Percentiles rank a stretch among this genome's conserved stretches.
Evolutionary conservation across 2,329 filamentous ascomycete species (phyloP).

Genomic region (Alternaria ethzedia): DNA sequence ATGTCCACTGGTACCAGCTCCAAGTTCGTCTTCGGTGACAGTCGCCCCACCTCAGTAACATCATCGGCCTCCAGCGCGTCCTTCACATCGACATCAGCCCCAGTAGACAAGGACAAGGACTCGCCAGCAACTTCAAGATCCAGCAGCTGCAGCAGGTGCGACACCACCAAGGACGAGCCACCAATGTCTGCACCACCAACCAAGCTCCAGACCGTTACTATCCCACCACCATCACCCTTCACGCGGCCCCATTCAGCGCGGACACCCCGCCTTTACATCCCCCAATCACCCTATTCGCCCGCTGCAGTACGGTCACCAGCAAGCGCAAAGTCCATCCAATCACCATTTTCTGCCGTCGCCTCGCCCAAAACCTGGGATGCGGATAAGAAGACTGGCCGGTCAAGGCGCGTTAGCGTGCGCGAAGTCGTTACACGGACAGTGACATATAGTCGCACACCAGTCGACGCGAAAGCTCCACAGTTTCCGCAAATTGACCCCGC

Average conservation of each 20-base stretch:
- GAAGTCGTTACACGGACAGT: constrained; percentile 95
- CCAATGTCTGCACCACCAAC: constrained; percentile 53
- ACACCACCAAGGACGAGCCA: constrained; percentile 42
- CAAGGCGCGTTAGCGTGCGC: constrained; percentile 72
- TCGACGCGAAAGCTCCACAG: constrained; percentile 50
- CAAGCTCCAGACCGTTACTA: constrained; percentile 61
- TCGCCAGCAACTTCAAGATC: constrained; percentile 46
- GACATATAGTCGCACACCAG: constrained; percentile 73
- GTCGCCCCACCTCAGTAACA: constrained; percentile 48
- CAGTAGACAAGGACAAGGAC: constrained; percentile 33
- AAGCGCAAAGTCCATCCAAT: constrained; percentile 62
- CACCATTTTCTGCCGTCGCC: constrained; percentile 73
- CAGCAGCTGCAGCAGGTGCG: constrained; percentile 48
- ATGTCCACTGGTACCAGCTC: constrained; percentile 63
- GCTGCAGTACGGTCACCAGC: constrained; percentile 68
- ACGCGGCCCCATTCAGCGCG: constrained; percentile 68
- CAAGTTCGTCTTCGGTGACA: constrained; percentile 57
- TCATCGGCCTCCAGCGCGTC: constrained; percentile 45
- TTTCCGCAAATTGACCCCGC: constrained; percentile 78
- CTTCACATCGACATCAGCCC: constrained; percentile 45
- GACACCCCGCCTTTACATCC: constrained; percentile 73
- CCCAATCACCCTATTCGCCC: constrained; percentile 75
- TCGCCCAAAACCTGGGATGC: constrained; percentile 82
- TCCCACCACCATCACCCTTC: constrained; percentile 66
- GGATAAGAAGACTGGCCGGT: constrained; percentile 67